Conservation (phyloP, 2,329 filamentous ascomycete species). For the Drechmeria coniospora region DNA sequence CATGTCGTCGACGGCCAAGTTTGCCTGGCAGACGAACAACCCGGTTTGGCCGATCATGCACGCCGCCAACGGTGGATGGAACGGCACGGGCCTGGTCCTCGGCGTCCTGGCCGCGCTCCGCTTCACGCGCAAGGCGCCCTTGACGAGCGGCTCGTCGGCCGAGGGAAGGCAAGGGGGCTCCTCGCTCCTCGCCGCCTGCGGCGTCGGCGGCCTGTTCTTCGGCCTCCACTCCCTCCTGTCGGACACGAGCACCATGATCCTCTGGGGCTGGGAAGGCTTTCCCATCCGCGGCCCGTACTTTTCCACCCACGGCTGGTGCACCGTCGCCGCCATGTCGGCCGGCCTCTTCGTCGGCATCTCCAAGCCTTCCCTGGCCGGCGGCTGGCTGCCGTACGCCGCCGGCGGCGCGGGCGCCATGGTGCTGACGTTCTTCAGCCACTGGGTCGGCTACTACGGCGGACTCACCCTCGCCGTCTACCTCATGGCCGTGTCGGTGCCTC, state of each 20-base stretch:
- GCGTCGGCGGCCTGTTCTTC: conserved; percentile 75
- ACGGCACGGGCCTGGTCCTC: conserved; percentile 64
- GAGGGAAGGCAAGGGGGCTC: conserved; percentile 42
- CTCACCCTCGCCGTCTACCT: conserved; percentile 63
- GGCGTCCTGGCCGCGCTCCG: conserved; percentile 62
- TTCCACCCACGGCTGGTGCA: conserved; percentile 79
- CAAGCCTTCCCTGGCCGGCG: conserved; percentile 52
- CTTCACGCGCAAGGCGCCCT: conserved; percentile 52
- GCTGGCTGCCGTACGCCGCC: conserved; percentile 65
- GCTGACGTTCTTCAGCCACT: conserved; percentile 63
- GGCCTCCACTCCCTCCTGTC: conserved; percentile 83
- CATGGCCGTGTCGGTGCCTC: conserved; percentile 59
- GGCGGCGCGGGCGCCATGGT: conserved; percentile 68
- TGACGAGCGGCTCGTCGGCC: conserved; percentile 21
- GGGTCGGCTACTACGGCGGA: conserved; percentile 80
- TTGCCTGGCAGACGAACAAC: conserved; percentile 87
- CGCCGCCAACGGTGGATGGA: conserved; percentile 79
- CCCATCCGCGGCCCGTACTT: conserved; percentile 78
- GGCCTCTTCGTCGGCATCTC: conserved; percentile 67
- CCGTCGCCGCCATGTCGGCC: conserved; percentile 70
- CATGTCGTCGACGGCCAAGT: conserved; percentile 77
- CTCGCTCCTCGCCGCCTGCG: conserved; percentile 54
- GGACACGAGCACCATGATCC: conserved; percentile 96
- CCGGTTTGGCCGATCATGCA: conserved; percentile 95
- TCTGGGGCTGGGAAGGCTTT: conserved; percentile 96